These are phyloP conservation scores for Lycium ferocissimum DNA, from an alignment of 257 asterid genomes.

Conservation along the genomic window DNA sequence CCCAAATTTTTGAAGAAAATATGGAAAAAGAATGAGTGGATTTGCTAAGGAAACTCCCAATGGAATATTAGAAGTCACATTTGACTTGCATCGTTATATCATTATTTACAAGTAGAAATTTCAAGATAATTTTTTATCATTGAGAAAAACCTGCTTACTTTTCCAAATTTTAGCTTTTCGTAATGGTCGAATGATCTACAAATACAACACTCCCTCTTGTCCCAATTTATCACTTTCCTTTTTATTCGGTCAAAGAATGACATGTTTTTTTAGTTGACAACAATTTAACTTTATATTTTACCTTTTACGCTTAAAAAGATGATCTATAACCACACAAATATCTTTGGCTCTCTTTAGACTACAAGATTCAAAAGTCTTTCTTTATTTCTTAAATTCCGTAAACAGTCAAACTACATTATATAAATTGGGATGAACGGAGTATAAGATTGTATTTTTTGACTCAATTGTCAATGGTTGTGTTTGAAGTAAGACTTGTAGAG, in stretches of 20 bases:
- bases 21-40: not conserved
- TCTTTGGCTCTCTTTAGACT: no score
- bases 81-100: not conserved
- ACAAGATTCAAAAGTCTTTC: no score
- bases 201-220: not conserved
- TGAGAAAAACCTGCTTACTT: constrained; percentile 19
- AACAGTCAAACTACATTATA: no score
- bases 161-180: constrained; percentile 35
- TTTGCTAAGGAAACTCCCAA: not conserved
- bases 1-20: not conserved
- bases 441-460: not conserved
- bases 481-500: not conserved
- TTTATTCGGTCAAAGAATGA: no score
- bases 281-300: no score
- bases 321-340: no score
- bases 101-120: not conserved
- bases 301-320: no score
- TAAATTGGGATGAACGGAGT: no score
- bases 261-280: no score
- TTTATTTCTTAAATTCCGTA: no score
- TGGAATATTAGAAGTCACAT: not conserved
- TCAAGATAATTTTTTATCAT: not conserved
- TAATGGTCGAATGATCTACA: constrained; percentile 21
- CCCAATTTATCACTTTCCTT: no score
- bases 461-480: not conserved